Percentiles rank a stretch among this genome's conserved stretches.
Evolutionary conservation across 2,329 filamentous ascomycete species (phyloP).

Genomic region (Colletotrichum caudatum): DNA sequence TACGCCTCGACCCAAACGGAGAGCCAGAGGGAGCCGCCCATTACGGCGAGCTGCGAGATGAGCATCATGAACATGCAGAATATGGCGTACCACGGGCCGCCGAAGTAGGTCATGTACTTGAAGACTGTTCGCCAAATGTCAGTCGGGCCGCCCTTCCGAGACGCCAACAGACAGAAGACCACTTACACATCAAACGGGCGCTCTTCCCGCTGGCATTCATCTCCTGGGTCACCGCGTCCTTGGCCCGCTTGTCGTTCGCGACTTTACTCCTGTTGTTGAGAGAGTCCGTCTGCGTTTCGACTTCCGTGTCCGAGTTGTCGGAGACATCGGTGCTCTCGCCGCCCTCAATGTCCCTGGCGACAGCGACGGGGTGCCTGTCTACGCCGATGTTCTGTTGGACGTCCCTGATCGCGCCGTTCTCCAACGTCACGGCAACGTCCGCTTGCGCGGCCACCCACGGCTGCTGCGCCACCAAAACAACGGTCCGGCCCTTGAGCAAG

Average conservation of each 20-base stretch:
- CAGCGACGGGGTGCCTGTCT: conserved; percentile 58
- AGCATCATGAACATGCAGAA: conserved; percentile 55
- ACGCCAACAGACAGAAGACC: neutral
- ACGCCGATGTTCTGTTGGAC: conserved; percentile 60
- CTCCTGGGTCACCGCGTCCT: conserved; percentile 61
- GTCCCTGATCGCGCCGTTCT: conserved; percentile 58
- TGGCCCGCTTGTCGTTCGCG: conserved; percentile 51
- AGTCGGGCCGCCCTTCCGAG: conserved; percentile 22
- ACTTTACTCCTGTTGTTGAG: conserved; percentile 50
- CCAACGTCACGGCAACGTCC: conserved; percentile 60
- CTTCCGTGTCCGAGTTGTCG: conserved; percentile 45
- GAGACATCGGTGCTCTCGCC: conserved; percentile 50
- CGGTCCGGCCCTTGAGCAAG: conserved; percentile 65
- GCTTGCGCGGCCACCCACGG: conserved; percentile 65
- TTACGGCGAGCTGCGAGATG: conserved; percentile 56
- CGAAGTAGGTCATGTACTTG: conserved; percentile 65
- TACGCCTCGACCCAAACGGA: conserved; percentile 67
- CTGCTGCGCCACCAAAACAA: conserved; percentile 68
- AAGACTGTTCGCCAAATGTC: conserved; percentile 51
- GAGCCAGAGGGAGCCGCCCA: conserved; percentile 62
- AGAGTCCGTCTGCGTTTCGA: conserved; percentile 47
- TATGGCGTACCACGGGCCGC: conserved; percentile 57
- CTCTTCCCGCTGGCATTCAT: conserved; percentile 60
- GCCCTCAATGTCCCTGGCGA: conserved; percentile 54
- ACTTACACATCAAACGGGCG: conserved; percentile 59